These are phyloP conservation scores for Orbilia ellipsospora DNA, from an alignment of 2,329 filamentous ascomycete genomes.

Conservation along the genomic window DNA sequence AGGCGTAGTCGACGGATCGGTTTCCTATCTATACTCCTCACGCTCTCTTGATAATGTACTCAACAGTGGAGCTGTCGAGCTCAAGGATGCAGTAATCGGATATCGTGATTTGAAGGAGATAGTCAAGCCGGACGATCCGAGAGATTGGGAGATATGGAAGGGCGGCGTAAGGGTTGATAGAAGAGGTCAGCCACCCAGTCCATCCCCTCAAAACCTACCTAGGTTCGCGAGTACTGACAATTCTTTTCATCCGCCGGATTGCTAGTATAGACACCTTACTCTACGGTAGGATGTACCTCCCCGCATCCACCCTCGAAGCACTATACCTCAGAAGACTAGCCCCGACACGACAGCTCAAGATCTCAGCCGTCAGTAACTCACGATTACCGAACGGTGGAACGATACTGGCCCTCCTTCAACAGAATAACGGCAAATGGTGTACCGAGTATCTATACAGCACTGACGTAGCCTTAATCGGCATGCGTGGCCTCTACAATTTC, in stretches of 20 bases:
- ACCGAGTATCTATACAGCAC: conserved; percentile 92
- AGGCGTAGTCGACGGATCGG: conserved; percentile 92
- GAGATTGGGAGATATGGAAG: conserved; percentile 69
- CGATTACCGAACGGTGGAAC: conserved; percentile 80
- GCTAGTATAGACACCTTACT: conserved; percentile 69
- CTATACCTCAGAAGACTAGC: conserved; percentile 82
- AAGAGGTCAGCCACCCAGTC: conserved; percentile 61
- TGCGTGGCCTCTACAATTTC: conserved; percentile 94
- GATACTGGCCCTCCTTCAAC: conserved; percentile 73
- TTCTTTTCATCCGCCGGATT: conserved; percentile 33
- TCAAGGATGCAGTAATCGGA: conserved; percentile 81
- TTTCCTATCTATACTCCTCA: conserved; percentile 95
- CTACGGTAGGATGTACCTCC: conserved; percentile 83
- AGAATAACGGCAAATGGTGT: conserved; percentile 86
- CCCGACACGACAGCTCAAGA: conserved; percentile 79
- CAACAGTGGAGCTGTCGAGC: conserved; percentile 78
- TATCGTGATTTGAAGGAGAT: conserved; percentile 82
- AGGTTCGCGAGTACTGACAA: conserved; percentile 24
- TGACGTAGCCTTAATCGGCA: conserved; percentile 86
- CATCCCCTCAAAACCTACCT: conserved; percentile 5
- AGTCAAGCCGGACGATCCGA: conserved; percentile 66
- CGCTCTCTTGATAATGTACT: conserved; percentile 75
- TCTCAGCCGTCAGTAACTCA: conserved; percentile 80
- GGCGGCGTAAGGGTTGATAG: conserved; percentile 66
- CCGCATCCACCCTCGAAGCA: conserved; percentile 85